phyloP scores from a whole-genome alignment of 2,329 filamentous ascomycete species.

The Didymella glomerata region DNA sequence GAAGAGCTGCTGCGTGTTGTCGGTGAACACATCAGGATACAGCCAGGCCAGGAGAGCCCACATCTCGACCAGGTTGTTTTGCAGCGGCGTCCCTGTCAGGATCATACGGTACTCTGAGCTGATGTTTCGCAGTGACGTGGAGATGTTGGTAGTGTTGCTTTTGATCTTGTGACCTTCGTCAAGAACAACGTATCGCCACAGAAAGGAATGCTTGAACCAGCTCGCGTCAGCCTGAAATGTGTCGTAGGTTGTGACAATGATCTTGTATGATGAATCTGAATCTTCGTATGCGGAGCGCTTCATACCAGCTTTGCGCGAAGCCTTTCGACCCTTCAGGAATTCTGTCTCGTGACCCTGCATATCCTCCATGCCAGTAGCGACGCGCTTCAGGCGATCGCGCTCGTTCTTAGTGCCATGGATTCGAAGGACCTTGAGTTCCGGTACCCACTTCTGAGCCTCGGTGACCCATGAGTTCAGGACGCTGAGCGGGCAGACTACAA shows the following conservation, averaged over 20 bases:
- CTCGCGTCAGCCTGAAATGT: slow-evolving; percentile 98
- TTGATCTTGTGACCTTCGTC: slow-evolving; percentile 99
- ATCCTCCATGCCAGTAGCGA: slow-evolving; percentile 57
- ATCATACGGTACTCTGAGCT: slow-evolving; percentile 60
- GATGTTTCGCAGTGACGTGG: slow-evolving; percentile 54
- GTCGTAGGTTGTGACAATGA: slow-evolving; percentile 95
- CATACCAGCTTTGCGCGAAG: slow-evolving; percentile 78
- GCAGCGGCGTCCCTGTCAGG: slow-evolving; percentile 64
- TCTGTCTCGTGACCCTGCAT: slow-evolving; percentile 60
- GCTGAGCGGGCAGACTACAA: slow-evolving; percentile 95
- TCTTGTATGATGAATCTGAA: slow-evolving; percentile 45
- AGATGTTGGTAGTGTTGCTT: slow-evolving; percentile 66
- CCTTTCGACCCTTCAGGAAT: slow-evolving; percentile 87
- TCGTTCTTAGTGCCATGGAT: slow-evolving; percentile 91
- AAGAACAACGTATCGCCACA: slow-evolving; percentile 99
- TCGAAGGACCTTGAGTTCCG: slow-evolving; percentile 81
- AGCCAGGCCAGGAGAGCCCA: slow-evolving; percentile 68
- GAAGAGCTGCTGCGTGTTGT: slow-evolving; percentile 61
- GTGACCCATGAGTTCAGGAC: slow-evolving; percentile 98
- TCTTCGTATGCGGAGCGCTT: slow-evolving; percentile 42
- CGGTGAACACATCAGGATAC: slow-evolving; percentile 65
- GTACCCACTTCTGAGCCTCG: slow-evolving; percentile 98
- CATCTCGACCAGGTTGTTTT: slow-evolving; percentile 66
- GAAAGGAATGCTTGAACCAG: slow-evolving; percentile 88
- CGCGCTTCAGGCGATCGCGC: slow-evolving; percentile 74